A percentile compares a stretch with the other conserved stretches of the same genome.
Conservation (phyloP, 2,329 filamentous ascomycete species). For the Cladosporium sp. region DNA sequence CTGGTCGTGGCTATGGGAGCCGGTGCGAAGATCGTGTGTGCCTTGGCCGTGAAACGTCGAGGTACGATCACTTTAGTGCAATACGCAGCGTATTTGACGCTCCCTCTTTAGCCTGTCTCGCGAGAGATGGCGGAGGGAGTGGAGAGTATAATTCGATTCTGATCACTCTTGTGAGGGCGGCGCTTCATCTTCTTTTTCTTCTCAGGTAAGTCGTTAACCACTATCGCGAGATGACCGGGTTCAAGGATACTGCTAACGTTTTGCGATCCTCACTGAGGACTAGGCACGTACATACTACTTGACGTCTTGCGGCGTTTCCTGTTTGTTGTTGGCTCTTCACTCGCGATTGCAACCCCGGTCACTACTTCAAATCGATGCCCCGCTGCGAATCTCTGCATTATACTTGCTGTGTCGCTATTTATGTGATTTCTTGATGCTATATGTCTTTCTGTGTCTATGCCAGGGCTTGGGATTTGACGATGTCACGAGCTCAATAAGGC, state of each 20-base stretch:
- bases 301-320: neutral
- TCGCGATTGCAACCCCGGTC: neutral
- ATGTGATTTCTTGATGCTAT: neutral
- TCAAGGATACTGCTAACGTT: slow-evolving; percentile 46
- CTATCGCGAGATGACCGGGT: slow-evolving; percentile 17
- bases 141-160: slow-evolving; percentile 79
- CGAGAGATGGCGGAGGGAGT: slow-evolving; percentile 35
- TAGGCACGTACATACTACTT: neutral
- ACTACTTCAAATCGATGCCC: neutral
- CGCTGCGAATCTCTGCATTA: neutral
- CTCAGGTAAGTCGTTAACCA: slow-evolving; percentile 47
- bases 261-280: neutral
- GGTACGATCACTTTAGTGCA: slow-evolving; percentile 77
- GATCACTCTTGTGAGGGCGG: slow-evolving; percentile 85
- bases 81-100: slow-evolving; percentile 76
- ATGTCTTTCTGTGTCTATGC: neutral
- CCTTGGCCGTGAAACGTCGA: slow-evolving; percentile 19
- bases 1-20: slow-evolving; percentile 71
- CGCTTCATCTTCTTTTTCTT: slow-evolving; percentile 60
- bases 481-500: neutral
- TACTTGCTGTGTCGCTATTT: neutral
- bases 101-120: slow-evolving; percentile 16
- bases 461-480: neutral
- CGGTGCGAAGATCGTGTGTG: slow-evolving; percentile 90
- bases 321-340: neutral